Conservation (phyloP, 768 basidiomycete species). For the Suillus cothurnatus region DNA sequence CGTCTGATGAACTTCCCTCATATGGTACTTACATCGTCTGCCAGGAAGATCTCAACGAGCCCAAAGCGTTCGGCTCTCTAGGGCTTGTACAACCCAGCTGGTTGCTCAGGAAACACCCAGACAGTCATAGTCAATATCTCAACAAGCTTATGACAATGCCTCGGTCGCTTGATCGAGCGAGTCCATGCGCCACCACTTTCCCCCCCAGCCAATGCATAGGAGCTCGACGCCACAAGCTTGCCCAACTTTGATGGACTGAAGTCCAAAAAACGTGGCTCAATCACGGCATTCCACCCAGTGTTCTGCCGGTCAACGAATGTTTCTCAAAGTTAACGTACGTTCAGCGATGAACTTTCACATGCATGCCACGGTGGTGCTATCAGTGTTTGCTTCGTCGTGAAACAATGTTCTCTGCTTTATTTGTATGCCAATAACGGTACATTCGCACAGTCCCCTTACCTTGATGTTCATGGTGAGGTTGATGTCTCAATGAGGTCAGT, state of each 20-base stretch:
- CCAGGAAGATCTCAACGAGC: constrained; percentile 84
- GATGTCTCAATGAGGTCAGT: constrained; percentile 88
- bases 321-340: no score
- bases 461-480: constrained; percentile 93
- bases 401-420: constrained; percentile 88
- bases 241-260: constrained; percentile 77
- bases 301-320: no score
- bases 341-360: no score
- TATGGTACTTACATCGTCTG: constrained; percentile 98
- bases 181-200: constrained; percentile 36
- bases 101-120: constrained; percentile 76
- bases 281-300: no score
- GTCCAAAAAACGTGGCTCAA: no score
- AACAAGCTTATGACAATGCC: constrained; percentile 72
- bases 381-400: constrained; percentile 90
- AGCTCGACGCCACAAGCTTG: constrained; percentile 44
- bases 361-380: constrained; percentile 68
- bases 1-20: constrained; percentile 51
- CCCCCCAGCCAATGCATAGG: constrained; percentile 25
- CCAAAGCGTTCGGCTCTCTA: constrained; percentile 80
- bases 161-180: constrained; percentile 63
- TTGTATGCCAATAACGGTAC: constrained; percentile 87
- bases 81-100: constrained; percentile 89
- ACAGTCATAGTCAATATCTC: constrained; percentile 58
- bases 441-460: constrained; percentile 85